phyloP scores from a whole-genome alignment of 2,329 filamentous ascomycete genomes.

The Teratosphaeria zuluensis region DNA sequence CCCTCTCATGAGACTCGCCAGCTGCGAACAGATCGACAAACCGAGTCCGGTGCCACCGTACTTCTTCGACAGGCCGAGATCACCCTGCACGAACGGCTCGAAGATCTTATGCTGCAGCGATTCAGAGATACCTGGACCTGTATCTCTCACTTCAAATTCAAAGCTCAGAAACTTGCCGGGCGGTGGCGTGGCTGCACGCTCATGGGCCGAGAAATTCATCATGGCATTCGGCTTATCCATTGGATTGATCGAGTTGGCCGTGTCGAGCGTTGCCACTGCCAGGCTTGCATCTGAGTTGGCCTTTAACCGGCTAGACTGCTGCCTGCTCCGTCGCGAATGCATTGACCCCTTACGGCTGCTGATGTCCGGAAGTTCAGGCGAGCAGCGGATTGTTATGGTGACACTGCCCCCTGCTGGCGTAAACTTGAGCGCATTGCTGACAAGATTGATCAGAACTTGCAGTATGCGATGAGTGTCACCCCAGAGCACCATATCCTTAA shows the following conservation, averaged over 20 bases:
- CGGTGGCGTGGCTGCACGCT: conserved; percentile 27
- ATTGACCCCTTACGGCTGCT: conserved; percentile 36
- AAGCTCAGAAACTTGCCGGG: conserved; percentile 63
- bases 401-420: conserved; percentile 70
- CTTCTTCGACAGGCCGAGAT: conserved; percentile 78
- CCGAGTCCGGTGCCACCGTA: conserved; percentile 83
- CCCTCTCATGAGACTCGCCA: conserved; percentile 75
- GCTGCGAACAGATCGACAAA: conserved; percentile 78
- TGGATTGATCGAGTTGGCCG: conserved; percentile 37
- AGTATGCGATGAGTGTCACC: conserved; percentile 87
- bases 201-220: conserved; percentile 5
- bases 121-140: conserved; percentile 73
- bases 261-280: conserved; percentile 12
- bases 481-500: conserved; percentile 82
- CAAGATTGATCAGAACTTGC: conserved; percentile 87
- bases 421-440: conserved; percentile 88
- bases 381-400: conserved; percentile 63
- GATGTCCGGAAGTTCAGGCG: conserved; percentile 47
- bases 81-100: conserved; percentile 91
- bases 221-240: conserved; percentile 28
- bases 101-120: conserved; percentile 75
- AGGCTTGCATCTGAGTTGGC: conserved; percentile 5
- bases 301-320: conserved; percentile 9
- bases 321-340: conserved; percentile 14
- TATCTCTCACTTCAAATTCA: conserved; percentile 83